Percentiles rank a stretch among this genome's conserved stretches.
These are phyloP conservation scores for Mycosphaerella sp. DNA, from an alignment of 2,329 filamentous ascomycete genomes.

Conservation along the genomic window DNA sequence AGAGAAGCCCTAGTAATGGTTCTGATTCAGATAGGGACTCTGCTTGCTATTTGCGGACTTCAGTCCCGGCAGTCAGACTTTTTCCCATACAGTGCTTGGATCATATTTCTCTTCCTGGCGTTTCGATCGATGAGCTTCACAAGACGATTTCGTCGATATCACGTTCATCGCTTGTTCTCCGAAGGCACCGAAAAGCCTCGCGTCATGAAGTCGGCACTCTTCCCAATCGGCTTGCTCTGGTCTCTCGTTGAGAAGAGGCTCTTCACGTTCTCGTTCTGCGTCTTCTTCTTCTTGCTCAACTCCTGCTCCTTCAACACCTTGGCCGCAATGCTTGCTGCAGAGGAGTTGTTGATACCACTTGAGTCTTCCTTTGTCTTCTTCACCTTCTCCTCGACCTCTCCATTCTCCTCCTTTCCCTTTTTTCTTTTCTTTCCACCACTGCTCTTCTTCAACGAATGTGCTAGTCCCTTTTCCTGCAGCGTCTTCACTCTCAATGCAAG, in stretches of 20 bases:
- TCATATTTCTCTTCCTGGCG: no score
- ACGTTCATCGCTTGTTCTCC: conserved; percentile 6
- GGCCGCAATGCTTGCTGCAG: conserved; percentile 77
- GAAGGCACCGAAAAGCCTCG: conserved; percentile 34
- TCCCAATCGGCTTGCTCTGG: conserved; percentile 33
- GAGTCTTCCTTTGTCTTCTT: conserved; percentile 12
- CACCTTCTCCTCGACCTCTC: conserved; percentile 20
- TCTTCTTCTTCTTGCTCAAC: conserved; percentile 69
- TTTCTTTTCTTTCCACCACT: conserved; percentile 64
- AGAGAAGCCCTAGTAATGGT: no score
- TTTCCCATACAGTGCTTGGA: no score
- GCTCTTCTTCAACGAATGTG: conserved; percentile 83
- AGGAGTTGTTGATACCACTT: conserved; percentile 72
- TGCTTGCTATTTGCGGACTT: no score
- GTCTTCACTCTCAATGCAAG: conserved; percentile 60
- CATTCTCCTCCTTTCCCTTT: conserved; percentile 48
- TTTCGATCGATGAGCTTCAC: no score
- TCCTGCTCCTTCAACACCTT: conserved; percentile 85
- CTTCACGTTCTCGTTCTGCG: conserved; percentile 50
- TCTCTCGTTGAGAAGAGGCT: conserved; percentile 42
- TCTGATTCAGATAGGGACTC: no score
- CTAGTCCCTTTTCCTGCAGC: conserved; percentile 65
- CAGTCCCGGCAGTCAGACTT: no score
- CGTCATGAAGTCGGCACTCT: conserved; percentile 46
- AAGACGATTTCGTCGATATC: no score